These are phyloP conservation scores for bread wheat (Triticum aestivum) DNA, from an alignment of 176 grass and related monocot genomes.

Conservation along the genomic window DNA sequence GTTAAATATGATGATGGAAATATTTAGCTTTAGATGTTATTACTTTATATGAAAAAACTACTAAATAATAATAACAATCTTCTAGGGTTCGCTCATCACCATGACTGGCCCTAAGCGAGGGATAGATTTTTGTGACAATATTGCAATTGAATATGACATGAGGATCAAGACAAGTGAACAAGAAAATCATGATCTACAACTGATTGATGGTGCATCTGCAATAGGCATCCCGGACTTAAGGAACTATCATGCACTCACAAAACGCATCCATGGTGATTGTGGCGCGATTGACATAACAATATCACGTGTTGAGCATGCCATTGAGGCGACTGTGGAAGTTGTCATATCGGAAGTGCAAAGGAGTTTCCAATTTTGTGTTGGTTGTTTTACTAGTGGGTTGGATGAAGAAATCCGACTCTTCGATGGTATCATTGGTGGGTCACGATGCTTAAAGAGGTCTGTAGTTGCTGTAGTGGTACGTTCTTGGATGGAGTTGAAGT, in stretches of 20 bases:
- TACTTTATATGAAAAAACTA: not conserved
- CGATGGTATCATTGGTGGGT: not conserved
- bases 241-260: too few relatives aligned
- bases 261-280: not conserved
- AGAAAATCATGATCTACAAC: not conserved
- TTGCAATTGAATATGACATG: not conserved
- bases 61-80: not conserved
- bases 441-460: not conserved
- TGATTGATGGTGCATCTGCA: not conserved
- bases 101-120: not conserved
- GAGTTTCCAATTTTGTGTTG: not conserved
- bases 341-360: not conserved
- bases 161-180: not conserved
- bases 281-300: not conserved
- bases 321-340: not conserved
- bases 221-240: accelerated
- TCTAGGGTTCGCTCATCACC: constrained; percentile 2
- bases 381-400: not conserved
- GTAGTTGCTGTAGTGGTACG: not conserved
- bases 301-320: not conserved
- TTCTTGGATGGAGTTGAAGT: not conserved
- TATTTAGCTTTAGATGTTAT: not conserved
- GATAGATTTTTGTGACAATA: not conserved
- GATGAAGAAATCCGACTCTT: not conserved
- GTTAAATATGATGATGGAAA: not conserved